Conservation (phyloP, 345 rosid species). For the Mercurialis annua region DNA sequence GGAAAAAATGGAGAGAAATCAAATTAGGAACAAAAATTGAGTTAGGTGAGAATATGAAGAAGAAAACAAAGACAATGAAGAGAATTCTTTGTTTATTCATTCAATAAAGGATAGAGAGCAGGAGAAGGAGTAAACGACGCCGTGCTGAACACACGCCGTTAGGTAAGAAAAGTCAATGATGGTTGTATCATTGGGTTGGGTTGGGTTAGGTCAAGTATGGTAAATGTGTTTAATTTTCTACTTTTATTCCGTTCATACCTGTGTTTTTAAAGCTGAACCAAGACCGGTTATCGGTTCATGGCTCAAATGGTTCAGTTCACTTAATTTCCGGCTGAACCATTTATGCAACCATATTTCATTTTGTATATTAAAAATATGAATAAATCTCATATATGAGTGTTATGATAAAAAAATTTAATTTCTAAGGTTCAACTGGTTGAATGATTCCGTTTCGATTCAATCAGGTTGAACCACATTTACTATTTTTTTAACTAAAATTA, state of each 20-base stretch:
- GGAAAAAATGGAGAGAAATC: not conserved
- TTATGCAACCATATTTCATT: no score
- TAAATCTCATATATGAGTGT: no score
- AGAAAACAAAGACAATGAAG: not conserved
- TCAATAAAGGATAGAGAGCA: not conserved
- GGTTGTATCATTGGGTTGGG: not conserved
- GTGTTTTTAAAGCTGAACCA: no score
- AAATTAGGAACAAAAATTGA: not conserved
- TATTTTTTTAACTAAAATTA: no score
- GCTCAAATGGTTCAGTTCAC: no score
- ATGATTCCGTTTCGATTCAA: no score
- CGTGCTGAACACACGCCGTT: slow-evolving; percentile 46
- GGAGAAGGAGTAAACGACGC: slow-evolving; percentile 28
- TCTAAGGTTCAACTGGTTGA: no score
- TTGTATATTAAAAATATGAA: no score
- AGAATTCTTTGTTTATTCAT: not conserved
- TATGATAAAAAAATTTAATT: no score
- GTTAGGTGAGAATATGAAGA: slow-evolving; percentile 5
- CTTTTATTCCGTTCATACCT: not conserved
- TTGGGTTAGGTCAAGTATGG: slow-evolving; percentile 2
- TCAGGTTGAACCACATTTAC: no score
- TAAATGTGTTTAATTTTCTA: slow-evolving; percentile 6
- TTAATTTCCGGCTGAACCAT: no score
- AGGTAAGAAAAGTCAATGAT: slow-evolving; percentile 10
- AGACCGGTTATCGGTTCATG: no score